These are phyloP conservation scores for Aspergillus ochraceoroseus DNA, from an alignment of 2,329 filamentous ascomycete genomes.

Conservation along the genomic window DNA sequence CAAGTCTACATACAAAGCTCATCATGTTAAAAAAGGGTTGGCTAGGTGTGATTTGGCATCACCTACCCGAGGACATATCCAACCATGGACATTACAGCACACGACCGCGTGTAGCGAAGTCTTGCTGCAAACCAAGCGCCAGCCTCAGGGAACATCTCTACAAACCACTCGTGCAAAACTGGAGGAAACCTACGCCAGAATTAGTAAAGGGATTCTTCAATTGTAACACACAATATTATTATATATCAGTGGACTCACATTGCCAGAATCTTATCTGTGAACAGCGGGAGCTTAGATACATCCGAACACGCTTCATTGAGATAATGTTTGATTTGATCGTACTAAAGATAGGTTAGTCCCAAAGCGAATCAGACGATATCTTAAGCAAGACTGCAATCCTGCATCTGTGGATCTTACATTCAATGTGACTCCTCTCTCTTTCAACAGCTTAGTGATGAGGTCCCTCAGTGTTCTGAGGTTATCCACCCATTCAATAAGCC, in stretches of 20 bases:
- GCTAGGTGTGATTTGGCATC: neutral
- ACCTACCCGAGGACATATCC: slow-evolving; percentile 75
- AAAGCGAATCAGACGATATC: neutral
- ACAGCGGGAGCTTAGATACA: slow-evolving; percentile 62
- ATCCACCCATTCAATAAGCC: slow-evolving; percentile 97
- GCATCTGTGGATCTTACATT: slow-evolving; percentile 38
- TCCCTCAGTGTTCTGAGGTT: slow-evolving; percentile 91
- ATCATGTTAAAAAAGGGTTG: slow-evolving; percentile 8
- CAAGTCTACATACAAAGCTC: slow-evolving; percentile 55
- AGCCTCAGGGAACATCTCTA: slow-evolving; percentile 89
- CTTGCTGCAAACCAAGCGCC: slow-evolving; percentile 87
- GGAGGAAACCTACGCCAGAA: slow-evolving; percentile 61
- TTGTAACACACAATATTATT: no score
- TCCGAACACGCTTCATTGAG: slow-evolving; percentile 62
- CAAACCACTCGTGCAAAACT: slow-evolving; percentile 89
- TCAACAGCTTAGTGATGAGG: slow-evolving; percentile 75
- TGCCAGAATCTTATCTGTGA: slow-evolving; percentile 59
- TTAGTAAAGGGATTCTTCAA: slow-evolving; percentile 15
- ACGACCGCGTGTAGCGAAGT: slow-evolving; percentile 83
- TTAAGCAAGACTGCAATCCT: neutral
- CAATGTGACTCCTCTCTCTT: slow-evolving; percentile 61
- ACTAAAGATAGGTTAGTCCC: slow-evolving; percentile 51
- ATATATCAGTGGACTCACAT: no score
- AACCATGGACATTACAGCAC: slow-evolving; percentile 99
- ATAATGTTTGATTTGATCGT: slow-evolving; percentile 57